Conservation (phyloP, 1,284 basidiomycete genomes). For the Microstroma glucosiphilum region DNA sequence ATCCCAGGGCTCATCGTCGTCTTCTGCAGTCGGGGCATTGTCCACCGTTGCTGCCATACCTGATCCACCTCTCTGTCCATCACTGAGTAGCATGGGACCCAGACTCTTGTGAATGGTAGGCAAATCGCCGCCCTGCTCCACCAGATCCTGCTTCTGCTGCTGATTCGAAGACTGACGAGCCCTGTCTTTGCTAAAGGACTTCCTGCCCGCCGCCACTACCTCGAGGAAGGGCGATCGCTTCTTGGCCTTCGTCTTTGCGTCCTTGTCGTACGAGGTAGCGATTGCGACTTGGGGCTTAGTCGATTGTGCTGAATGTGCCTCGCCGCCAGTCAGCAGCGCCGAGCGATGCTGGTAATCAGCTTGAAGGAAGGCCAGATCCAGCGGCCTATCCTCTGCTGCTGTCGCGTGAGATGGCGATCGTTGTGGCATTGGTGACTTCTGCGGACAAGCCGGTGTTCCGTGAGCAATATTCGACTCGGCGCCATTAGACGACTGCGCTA, state of each 20-base stretch:
- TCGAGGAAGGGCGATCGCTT: conserved; percentile 2
- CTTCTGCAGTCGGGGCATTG: conserved; percentile 5
- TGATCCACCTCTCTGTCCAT: not conserved
- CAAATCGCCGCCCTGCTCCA: not conserved
- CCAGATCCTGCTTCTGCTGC: not conserved
- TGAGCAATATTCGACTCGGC: not conserved
- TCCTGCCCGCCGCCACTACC: not conserved
- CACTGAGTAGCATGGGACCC: conserved; percentile 12
- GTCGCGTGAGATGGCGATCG: not conserved
- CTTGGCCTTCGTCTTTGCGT: not conserved
- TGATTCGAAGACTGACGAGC: not conserved
- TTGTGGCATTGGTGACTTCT: not conserved
- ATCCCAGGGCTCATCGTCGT: conserved; percentile 2
- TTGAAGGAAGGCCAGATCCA: conserved; percentile 4
- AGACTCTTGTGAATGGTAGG: conserved; percentile 14
- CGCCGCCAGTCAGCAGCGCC: not conserved
- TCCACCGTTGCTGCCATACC: conserved; percentile 8
- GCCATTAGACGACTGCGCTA: not conserved
- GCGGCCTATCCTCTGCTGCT: not conserved
- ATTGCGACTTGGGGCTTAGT: not conserved
- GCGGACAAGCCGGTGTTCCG: not conserved
- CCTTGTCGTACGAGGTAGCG: not conserved
- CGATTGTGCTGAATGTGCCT: not conserved
- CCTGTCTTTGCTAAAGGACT: not conserved
- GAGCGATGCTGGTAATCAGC: not conserved